Percentiles rank a stretch among this genome's conserved stretches.
Evolutionary conservation across 2,329 filamentous ascomycete genomes (phyloP).

Genomic region (Elsinoe batatas): DNA sequence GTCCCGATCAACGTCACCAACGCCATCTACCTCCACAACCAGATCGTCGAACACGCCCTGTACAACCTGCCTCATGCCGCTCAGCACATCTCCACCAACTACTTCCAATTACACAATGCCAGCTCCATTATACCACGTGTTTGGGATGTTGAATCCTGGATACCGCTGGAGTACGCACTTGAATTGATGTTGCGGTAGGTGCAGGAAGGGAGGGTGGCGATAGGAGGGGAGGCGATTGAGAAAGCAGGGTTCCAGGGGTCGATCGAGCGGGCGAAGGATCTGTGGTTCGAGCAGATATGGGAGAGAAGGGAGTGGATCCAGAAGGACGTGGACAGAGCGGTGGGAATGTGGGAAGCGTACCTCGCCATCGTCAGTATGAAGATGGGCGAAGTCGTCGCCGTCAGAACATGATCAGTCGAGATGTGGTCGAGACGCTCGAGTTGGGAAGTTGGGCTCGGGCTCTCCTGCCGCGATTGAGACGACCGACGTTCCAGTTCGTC

Average conservation of each 20-base stretch:
- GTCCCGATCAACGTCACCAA: slow-evolving; percentile 7
- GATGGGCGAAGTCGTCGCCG: neutral
- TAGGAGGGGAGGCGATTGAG: neutral
- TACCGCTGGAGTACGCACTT: neutral
- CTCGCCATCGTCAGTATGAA: slow-evolving; percentile 7
- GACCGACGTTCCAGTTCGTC: slow-evolving; percentile 5
- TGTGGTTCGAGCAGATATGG: slow-evolving; percentile 2
- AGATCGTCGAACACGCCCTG: slow-evolving; percentile 1
- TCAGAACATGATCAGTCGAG: neutral
- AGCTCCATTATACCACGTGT: neutral
- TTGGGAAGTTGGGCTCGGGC: neutral
- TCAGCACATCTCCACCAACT: slow-evolving; percentile 3
- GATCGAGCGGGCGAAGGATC: neutral
- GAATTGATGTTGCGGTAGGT: neutral
- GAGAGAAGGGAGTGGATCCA: slow-evolving; percentile 1
- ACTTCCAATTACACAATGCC: slow-evolving; percentile 6
- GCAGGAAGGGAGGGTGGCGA: slow-evolving; percentile 2
- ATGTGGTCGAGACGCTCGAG: neutral
- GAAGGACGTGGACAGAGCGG: neutral
- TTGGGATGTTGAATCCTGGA: neutral
- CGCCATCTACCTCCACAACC: slow-evolving; percentile 11
- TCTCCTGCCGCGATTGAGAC: neutral
- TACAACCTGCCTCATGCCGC: neutral
- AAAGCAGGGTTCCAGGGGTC: neutral
- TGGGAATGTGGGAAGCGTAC: slow-evolving; percentile 10